phyloP scores from a whole-genome alignment of 345 rosid genomes.

The Limnanthes douglasii region DNA sequence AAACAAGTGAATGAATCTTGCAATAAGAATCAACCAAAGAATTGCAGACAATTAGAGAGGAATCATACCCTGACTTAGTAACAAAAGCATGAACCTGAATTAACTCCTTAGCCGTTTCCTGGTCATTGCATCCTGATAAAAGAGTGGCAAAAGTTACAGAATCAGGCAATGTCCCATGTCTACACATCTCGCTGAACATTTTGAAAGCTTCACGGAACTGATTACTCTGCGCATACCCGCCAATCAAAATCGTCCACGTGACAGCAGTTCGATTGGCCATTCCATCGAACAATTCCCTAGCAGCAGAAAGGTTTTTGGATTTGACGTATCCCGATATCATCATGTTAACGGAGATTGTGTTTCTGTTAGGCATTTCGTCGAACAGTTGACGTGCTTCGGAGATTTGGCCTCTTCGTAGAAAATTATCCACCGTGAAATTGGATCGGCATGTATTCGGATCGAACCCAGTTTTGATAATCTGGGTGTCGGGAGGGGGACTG shows the following conservation, averaged over 20 bases:
- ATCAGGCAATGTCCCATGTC: conserved; percentile 32
- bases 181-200: conserved; percentile 42
- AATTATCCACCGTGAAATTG: conserved; percentile 27
- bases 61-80: conserved; percentile 35
- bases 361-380: conserved; percentile 61
- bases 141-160: conserved; percentile 58
- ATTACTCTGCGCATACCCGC: conserved; percentile 34
- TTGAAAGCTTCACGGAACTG: conserved; percentile 35
- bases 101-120: conserved; percentile 12
- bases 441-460: conserved; percentile 45
- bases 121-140: conserved; percentile 41
- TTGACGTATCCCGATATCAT: conserved; percentile 58
- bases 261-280: conserved; percentile 44
- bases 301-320: conserved; percentile 28
- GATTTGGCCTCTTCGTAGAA: conserved; percentile 26
- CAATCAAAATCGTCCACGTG: conserved; percentile 81
- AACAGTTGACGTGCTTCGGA: conserved; percentile 48
- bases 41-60: conserved; percentile 36
- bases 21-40: conserved; percentile 65
- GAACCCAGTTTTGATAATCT: conserved; percentile 67
- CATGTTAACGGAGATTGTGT: conserved; percentile 44
- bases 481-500: conserved; percentile 30
- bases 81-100: conserved; percentile 43
- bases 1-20: conserved; percentile 27
- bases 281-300: conserved; percentile 37